Evolutionary conservation across 495 filamentous ascomycete genomes (phyloP).

Genomic region (Talaromyces ruber): DNA sequence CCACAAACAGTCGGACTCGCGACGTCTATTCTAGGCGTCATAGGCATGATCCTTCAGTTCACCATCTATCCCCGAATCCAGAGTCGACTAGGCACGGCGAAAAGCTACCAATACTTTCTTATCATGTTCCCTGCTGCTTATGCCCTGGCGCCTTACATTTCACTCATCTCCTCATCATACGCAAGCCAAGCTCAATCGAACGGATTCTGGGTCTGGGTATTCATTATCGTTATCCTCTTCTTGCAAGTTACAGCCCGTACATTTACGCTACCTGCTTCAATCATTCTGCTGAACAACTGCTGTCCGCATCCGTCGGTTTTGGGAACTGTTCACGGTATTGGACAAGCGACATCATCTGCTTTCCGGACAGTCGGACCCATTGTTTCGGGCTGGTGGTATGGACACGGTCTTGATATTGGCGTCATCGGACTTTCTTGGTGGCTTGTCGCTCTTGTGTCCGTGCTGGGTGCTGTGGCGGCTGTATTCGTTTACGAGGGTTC

Average conservation of each 20-base stretch:
- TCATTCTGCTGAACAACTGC: slow-evolving; percentile 78
- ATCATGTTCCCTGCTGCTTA: slow-evolving; percentile 69
- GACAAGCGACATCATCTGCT: slow-evolving; percentile 61
- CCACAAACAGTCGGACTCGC: too few relatives aligned
- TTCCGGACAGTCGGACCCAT: slow-evolving; percentile 71
- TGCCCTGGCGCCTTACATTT: slow-evolving; percentile 27
- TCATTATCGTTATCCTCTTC: slow-evolving; percentile 58
- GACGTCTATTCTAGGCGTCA: too few relatives aligned
- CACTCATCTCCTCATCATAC: slow-evolving; percentile 53
- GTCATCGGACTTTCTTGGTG: slow-evolving; percentile 75
- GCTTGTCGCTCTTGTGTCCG: slow-evolving; percentile 55
- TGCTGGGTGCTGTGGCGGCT: slow-evolving; percentile 51
- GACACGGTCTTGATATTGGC: slow-evolving; percentile 58
- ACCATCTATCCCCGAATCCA: slow-evolving; percentile 61
- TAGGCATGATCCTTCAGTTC: too few relatives aligned
- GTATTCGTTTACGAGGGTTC: slow-evolving; percentile 65
- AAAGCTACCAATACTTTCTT: slow-evolving; percentile 60
- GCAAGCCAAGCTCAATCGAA: slow-evolving; percentile 53
- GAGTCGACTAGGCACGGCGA: slow-evolving; percentile 56
- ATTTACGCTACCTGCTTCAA: slow-evolving; percentile 68
- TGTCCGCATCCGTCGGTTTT: slow-evolving; percentile 73
- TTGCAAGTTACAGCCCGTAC: slow-evolving; percentile 73
- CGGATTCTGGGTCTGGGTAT: slow-evolving; percentile 57
- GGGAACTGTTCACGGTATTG: slow-evolving; percentile 75
- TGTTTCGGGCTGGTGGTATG: slow-evolving; percentile 62